Base-by-base conservation (phyloP, 2,329 filamentous ascomycete genomes). In the Aspergillus quadrilineatus region DNA sequence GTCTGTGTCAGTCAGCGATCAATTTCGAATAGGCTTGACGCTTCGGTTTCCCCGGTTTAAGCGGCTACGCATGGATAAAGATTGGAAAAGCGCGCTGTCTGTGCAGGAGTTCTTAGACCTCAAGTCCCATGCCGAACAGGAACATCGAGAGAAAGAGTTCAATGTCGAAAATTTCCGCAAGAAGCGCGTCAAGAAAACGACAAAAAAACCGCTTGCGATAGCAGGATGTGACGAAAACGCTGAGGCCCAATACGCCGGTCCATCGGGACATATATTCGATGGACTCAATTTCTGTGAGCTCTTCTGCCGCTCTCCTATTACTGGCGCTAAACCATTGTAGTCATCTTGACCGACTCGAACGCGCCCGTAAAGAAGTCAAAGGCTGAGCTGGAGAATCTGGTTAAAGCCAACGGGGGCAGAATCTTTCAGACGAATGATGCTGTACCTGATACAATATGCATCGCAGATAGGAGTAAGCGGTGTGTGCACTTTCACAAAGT, bases 31-130 rank as follows among this genome's bases (percentile, higher is more conserved):
- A 14, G 84, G 84, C 1, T 78, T 88, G 59, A 97, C 94, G 0
- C 77, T 99, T 39, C 87, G 94, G 0, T 99, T 99, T 65, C 94
- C 94, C 1, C 86, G 94, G 1, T 96, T 97, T 74, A 91, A 91
- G 60, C 83, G 81, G 36, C 75, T 97, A 5, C 85, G 92, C 4
- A 80, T 83, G n/a, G 94, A 97, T 72, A 91, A 92, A 63, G 79
- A 82, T 55, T 99, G 94, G 93, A 81, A 89, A 47, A 85, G 85
- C 34, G 90, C 90, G 0, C 79, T 97, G 2, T 89, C 89, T 0
- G 77, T 90, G 1, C 84, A 90, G 45, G 89, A 92, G 45, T 96
- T 97, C 65, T 75, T 87, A 15, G 82, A 87, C 6, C 75, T 97
- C 14, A 88, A 89, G 61, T 78, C 78, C 5, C 82, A 83, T 17